These are phyloP conservation scores for Ceratocystis huliohia DNA, from an alignment of 2,329 filamentous ascomycete species.

Conservation along the genomic window DNA sequence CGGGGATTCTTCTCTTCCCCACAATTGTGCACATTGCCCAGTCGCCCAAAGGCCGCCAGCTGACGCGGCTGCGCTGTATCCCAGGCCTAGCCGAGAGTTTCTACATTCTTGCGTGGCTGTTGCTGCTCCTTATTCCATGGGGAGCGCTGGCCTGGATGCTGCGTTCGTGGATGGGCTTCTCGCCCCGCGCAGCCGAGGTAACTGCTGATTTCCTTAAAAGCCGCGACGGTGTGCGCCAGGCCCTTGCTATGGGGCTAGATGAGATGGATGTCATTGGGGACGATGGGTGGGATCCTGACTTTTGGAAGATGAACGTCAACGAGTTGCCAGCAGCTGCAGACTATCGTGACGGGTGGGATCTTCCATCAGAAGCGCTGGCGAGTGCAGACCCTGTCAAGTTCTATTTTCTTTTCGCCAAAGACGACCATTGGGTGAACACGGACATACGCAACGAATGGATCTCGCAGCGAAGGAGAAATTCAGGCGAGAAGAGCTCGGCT, in stretches of 20 bases:
- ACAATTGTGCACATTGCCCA: conserved; percentile 58
- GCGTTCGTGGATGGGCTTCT: conserved; percentile 35
- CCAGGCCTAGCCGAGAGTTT: conserved; percentile 33
- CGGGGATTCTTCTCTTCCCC: conserved; percentile 57
- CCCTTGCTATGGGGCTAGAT: conserved; percentile 45
- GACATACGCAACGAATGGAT: conserved; percentile 45
- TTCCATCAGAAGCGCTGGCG: conserved; percentile 23
- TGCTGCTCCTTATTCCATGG: conserved; percentile 34
- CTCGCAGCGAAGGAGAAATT: conserved; percentile 21
- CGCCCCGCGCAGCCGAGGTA: conserved; percentile 35
- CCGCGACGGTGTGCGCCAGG: conserved; percentile 46
- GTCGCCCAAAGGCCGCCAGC: conserved; percentile 46
- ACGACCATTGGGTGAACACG: conserved; percentile 51
- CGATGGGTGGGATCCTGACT: conserved; percentile 45
- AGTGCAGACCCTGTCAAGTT: conserved; percentile 33
- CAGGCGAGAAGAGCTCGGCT: conserved; percentile 3
- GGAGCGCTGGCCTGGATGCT: conserved; percentile 34
- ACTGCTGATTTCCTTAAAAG: conserved; percentile 44
- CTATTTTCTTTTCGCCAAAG: conserved; percentile 46
- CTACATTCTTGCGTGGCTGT: conserved; percentile 31
- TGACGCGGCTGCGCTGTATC: conserved; percentile 28
- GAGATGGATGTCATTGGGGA: conserved; percentile 48
- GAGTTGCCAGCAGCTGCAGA: conserved; percentile 8
- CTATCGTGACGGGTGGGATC: not conserved
- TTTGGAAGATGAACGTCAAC: conserved; percentile 36